Base-by-base conservation (phyloP, 306 rosid genomes). In the Cyclanthera cordifolia region DNA sequence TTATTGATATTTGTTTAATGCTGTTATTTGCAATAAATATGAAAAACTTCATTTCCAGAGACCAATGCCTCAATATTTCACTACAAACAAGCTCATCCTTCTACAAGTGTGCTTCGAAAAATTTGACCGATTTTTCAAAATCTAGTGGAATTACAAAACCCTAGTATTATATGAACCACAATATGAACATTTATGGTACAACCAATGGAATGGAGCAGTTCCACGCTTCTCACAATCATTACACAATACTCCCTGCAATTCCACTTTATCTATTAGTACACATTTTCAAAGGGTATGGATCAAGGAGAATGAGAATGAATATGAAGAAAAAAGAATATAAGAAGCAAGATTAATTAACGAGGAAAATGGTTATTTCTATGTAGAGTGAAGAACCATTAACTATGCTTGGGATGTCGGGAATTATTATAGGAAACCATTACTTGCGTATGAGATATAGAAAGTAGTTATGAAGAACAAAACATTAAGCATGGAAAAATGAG, bases 221-320 rank as follows among this genome's bases (percentile, higher is more conserved):
- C 96, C 99, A 83, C 80, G 86, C 88, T 90, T 90, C 92, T 79
- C 95, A 74, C 99, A 93, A 73, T 86, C 99, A 73, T 87, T 83
- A 68, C 99, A 93, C 50, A 93, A 71, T 79, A 93, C 83, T 54
- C 45, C 91, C 98, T 93, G 91, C 86, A 83, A 70, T 43, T 11
- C 13, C 53, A 65, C 30, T 45, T 19, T 2, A 0, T 37, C 11
- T 37, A 37, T 37, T 7, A 37, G 43, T 37, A 37, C 10, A 37
- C 43, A 5, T 37, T 34, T 37, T n/a, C n/a, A n/a, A n/a, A n/a
- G n/a, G n/a, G n/a, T n/a, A n/a, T n/a, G n/a, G n/a, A n/a, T n/a
- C n/a, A n/a, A n/a, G n/a, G n/a, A n/a, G n/a, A n/a, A n/a, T n/a
- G n/a, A n/a, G n/a, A n/a, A n/a, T n/a, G n/a, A n/a, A n/a, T n/a